Percentiles rank a stretch among this genome's conserved stretches.
Conservation (phyloP, 805 yeast genomes). For the Kodamaea kaohsiungensis region DNA sequence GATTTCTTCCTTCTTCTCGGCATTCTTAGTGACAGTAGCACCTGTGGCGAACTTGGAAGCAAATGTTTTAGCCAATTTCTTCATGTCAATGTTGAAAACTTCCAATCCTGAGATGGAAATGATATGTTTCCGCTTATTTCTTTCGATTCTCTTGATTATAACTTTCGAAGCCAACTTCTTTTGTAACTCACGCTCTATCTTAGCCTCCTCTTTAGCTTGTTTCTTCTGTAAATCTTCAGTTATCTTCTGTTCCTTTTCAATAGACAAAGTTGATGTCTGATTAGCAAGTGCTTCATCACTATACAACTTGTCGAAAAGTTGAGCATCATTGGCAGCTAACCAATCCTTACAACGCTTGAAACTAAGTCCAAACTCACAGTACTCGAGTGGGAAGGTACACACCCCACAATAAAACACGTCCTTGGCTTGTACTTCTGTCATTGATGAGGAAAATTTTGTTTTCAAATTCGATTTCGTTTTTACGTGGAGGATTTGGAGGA, state of each 20-base stretch:
- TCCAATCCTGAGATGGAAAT: conserved; percentile 87
- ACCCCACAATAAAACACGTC: conserved; percentile 68
- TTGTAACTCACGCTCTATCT: conserved; percentile 80
- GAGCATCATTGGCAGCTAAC: conserved; percentile 62
- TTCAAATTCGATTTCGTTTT: neutral
- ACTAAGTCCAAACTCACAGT: conserved; percentile 87
- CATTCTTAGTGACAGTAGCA: conserved; percentile 85
- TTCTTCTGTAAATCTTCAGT: conserved; percentile 80
- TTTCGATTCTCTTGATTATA: conserved; percentile 78
- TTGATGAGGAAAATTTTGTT: conserved; percentile 9
- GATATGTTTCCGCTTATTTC: conserved; percentile 86
- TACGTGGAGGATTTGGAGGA: neutral
- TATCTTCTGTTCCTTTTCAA: conserved; percentile 80
- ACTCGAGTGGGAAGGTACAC: conserved; percentile 85
- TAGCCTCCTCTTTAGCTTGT: conserved; percentile 83
- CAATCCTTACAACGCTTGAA: conserved; percentile 83
- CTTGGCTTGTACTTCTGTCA: conserved; percentile 34
- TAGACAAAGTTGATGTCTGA: conserved; percentile 59
- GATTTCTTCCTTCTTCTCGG: conserved; percentile 89
- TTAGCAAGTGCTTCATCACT: conserved; percentile 57
- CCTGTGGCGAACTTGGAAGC: conserved; percentile 96
- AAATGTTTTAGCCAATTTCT: conserved; percentile 87
- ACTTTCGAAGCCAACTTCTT: conserved; percentile 81
- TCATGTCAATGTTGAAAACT: conserved; percentile 84
- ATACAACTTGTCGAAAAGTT: conserved; percentile 60